A percentile compares a stretch with the other conserved stretches of the same genome.
These are phyloP conservation scores for Rhododendron griersonianum DNA, from an alignment of 148 eudicot genomes.

Conservation along the genomic window DNA sequence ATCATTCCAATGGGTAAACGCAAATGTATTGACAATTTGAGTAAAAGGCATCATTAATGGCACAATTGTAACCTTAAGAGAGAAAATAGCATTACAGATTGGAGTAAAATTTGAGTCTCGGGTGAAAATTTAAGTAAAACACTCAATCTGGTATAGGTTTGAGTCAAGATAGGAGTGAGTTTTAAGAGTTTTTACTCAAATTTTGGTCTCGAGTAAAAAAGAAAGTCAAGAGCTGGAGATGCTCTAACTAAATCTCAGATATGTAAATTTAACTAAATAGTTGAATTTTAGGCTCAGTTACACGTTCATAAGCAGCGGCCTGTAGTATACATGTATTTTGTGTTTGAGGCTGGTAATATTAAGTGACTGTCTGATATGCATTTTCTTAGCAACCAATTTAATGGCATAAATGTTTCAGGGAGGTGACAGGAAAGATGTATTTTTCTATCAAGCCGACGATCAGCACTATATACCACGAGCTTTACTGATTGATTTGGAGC, in stretches of 20 bases:
- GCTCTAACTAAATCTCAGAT: background rate
- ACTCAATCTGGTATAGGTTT: background rate
- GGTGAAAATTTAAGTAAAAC: background rate
- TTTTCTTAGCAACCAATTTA: background rate
- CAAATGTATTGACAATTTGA: background rate
- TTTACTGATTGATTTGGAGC: constrained; percentile 94
- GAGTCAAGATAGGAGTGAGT: background rate
- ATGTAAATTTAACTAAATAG: background rate
- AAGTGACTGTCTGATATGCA: background rate
- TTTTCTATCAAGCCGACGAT: constrained; percentile 99
- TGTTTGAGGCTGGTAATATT: background rate
- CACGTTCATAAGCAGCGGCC: background rate
- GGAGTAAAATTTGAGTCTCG: background rate
- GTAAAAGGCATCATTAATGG: background rate
- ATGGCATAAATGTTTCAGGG: constrained; percentile 55
- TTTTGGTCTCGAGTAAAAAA: background rate
- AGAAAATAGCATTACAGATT: background rate
- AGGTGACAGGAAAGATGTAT: constrained; percentile 99
- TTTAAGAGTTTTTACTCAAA: background rate
- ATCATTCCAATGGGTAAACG: background rate
- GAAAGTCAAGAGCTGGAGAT: background rate
- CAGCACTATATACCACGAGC: constrained; percentile 95
- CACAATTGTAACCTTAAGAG: background rate
- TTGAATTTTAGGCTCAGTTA: background rate
- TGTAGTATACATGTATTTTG: background rate